These are phyloP conservation scores for Solanum commersonii DNA, from an alignment of 257 asterid species.

Conservation along the genomic window DNA sequence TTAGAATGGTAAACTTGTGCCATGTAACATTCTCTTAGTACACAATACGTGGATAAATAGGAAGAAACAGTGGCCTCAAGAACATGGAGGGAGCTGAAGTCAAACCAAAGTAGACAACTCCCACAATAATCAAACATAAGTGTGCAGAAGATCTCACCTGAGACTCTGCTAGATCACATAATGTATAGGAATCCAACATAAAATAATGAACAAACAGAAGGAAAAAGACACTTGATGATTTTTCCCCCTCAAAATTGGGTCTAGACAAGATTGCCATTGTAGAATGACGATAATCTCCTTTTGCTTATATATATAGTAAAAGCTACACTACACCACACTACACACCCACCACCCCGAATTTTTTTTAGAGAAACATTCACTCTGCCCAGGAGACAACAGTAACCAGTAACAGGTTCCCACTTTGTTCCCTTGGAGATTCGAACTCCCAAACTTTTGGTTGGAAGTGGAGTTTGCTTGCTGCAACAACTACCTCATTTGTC, in stretches of 20 bases:
- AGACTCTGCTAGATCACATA: background rate
- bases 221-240: background rate
- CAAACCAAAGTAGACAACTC: background rate
- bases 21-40: background rate
- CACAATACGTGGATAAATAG: background rate
- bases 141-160: background rate
- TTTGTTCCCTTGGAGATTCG: background rate
- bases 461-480: background rate
- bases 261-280: background rate
- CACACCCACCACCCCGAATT: background rate
- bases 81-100: background rate
- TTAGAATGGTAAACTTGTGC: background rate
- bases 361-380: background rate
- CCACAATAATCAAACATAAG: background rate
- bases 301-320: background rate
- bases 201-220: background rate
- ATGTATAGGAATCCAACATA: background rate
- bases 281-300: background rate
- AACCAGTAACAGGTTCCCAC: background rate
- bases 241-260: background rate
- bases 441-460: background rate
- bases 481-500: background rate
- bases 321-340: background rate
- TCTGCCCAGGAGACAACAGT: background rate
- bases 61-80: background rate